Evolutionary conservation across 2,329 filamentous ascomycete genomes (phyloP), one percentile per base, ranked within the genome.

Genomic region (Exophiala sideris): DNA sequence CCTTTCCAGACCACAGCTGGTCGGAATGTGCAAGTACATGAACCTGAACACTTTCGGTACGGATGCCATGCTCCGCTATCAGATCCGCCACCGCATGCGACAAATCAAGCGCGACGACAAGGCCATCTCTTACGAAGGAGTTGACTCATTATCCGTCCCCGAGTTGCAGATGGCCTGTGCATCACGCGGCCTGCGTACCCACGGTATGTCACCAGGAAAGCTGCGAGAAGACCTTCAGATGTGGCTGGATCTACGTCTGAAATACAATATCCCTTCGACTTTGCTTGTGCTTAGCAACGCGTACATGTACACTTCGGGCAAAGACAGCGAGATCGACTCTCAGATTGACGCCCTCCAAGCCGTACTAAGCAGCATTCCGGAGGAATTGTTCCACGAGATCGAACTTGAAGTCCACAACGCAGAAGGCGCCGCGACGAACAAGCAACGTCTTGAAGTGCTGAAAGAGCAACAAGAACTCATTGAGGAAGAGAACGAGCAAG

Each of bases 391-490:
- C 88, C 94, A 99, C 79, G 94, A 99, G 78, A 96, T 99, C 60
- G 94, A 97, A 74, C 87, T 99, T 32, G 94, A 99, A 76, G 91
- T 99, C 8, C 90, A 96, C 79, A 95, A 87, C 58, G 91, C 92
- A 45, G 94, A 99, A 75, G 94, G 94, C 58, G 92, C 91, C 9
- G 94, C 94, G 20, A 99, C 94, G 62, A 99, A 99, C 83, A 96
- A 95, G 81, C 94, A 97, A 79, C 88, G 94, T 70, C 87, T 99
- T 39, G 94, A 99, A 77, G 94, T 99, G 12, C 82, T 99, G 69
- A 95, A 91, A 81, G 94, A 99, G 77, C 94, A 99, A 77, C 89
- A 99, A 72, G 94, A 96, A 70, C 84, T 99, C 59, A 99, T 99
- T 54, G 87, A 96, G 60, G 94, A 99, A 70, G 94, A 99, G 78